Evolutionary conservation across 768 basidiomycete species (phyloP), one percentile per base, ranked within the genome.

Genomic region (Russula olivacea): DNA sequence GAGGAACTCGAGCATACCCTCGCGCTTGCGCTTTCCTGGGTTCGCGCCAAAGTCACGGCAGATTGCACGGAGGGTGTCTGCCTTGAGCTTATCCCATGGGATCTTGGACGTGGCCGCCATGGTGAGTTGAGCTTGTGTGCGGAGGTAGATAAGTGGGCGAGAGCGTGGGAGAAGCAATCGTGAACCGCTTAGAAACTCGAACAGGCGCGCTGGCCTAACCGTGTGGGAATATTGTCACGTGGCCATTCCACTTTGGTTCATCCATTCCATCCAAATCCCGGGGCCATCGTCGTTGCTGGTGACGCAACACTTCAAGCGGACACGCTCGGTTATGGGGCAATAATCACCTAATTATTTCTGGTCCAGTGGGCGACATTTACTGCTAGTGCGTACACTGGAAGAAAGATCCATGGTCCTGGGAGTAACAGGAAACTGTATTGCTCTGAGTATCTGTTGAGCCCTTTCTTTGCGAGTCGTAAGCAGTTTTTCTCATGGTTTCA

Each of bases 31-130:
- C 47, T 51, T 59, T 54, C 61, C 65, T 6, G 55, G 55, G 25
- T 60, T 55, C 19, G 70, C 63, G 40, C 70, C 71, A 38, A 72
- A 64, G 61, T 72, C 71, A 25, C 64, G 64, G 61, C 65, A 60
- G 17, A 72, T 62, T 2, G 68, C 61, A 52, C 68, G 69, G 41
- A 72, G 53, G 2, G 71, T 72, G n/a, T 71, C 68, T 28, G 61
- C 62, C 34, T 67, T 69, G 48, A 72, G 60, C 12, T 49, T 58
- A 12, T 67, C 69, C 71, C 71, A 72, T 28, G 71, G 71, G 28
- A 72, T 64, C 23, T 66, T 55, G 28, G 68, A 62, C 30, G 63
- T 0, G 21, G 52, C 21, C 6, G 34, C 32, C 63, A 68, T 68
- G 34, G 25, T 45, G 14, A 19, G 47, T 28, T 56, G 30, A 14